Evolutionary conservation across 2,329 filamentous ascomycete species (phyloP).

Genomic region (Diaporthe citriasiana): DNA sequence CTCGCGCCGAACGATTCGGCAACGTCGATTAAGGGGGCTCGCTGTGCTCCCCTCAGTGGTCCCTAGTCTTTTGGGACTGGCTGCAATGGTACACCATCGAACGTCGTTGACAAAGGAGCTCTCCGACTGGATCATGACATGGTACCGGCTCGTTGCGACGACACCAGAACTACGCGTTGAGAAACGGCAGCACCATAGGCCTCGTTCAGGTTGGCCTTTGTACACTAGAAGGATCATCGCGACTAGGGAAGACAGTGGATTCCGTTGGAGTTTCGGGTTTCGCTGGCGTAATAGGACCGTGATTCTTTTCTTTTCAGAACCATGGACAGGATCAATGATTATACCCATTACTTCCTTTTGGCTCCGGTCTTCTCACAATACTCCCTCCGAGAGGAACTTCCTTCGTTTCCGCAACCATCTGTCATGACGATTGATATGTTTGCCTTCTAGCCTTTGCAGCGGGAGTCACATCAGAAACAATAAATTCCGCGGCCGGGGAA

Average conservation of each 20-base stretch:
- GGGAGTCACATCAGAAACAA: not conserved
- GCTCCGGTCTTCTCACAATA: not conserved
- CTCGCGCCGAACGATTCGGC: constrained; percentile 66
- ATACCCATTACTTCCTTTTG: constrained; percentile 33
- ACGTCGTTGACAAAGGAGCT: not conserved
- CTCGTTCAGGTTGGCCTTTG: constrained; percentile 18
- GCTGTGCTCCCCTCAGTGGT: not conserved
- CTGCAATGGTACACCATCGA: not conserved
- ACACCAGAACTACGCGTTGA: not conserved
- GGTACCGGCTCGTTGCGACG: not conserved
- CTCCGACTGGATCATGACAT: not conserved
- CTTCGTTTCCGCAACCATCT: not conserved
- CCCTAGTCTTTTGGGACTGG: not conserved
- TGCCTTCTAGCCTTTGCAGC: not conserved
- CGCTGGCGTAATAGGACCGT: constrained; percentile 34
- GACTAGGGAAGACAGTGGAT: constrained; percentile 14
- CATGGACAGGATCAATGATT: constrained; percentile 38
- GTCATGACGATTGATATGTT: not conserved
- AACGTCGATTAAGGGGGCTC: constrained; percentile 19
- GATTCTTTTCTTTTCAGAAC: constrained; percentile 7
- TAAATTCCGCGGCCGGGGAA: not conserved
- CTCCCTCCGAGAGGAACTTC: not conserved
- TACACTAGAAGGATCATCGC: constrained; percentile 32
- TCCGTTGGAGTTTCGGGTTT: not conserved
- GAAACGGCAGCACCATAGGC: not conserved